These are phyloP conservation scores for Silene conica DNA, from an alignment of 148 eudicot genomes.

Conservation along the genomic window DNA sequence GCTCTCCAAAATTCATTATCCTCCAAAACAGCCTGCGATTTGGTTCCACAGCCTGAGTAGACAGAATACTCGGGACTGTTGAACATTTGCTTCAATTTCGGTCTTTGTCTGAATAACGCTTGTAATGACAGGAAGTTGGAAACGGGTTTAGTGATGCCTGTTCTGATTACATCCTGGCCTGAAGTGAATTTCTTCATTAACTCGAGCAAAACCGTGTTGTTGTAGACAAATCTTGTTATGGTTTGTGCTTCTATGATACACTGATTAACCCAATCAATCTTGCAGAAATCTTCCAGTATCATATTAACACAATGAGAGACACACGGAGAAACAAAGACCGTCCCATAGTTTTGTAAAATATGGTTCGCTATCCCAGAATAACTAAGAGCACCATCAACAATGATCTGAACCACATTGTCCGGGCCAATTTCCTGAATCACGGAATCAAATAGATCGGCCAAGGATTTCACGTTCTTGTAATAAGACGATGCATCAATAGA, in stretches of 20 bases:
- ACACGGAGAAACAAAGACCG: constrained; percentile 83
- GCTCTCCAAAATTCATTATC: constrained; percentile 85
- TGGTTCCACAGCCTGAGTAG: constrained; percentile 45
- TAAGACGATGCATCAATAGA: constrained; percentile 82
- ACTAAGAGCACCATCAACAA: constrained; percentile 65
- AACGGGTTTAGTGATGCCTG: constrained; percentile 71
- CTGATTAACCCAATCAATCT: constrained; percentile 79
- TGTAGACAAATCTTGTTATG: constrained; percentile 73
- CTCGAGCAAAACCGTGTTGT: constrained; percentile 55
- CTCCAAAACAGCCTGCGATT: constrained; percentile 66
- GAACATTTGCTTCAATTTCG: constrained; percentile 78
- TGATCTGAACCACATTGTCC: constrained; percentile 83
- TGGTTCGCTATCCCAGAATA: constrained; percentile 71
- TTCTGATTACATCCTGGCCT: constrained; percentile 69
- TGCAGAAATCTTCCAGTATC: constrained; percentile 79
- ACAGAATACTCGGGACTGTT: constrained; percentile 69
- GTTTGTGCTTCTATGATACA: constrained; percentile 81
- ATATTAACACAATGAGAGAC: constrained; percentile 79
- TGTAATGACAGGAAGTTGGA: constrained; percentile 78
- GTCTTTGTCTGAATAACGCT: constrained; percentile 67
- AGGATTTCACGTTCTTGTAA: constrained; percentile 60
- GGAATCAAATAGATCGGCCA: constrained; percentile 77
- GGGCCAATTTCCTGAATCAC: constrained; percentile 79
- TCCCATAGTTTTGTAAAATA: constrained; percentile 63
- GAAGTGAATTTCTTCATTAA: constrained; percentile 76